Conservation (phyloP, 177 flowering plant species). For the Vitis hybrid region DNA sequence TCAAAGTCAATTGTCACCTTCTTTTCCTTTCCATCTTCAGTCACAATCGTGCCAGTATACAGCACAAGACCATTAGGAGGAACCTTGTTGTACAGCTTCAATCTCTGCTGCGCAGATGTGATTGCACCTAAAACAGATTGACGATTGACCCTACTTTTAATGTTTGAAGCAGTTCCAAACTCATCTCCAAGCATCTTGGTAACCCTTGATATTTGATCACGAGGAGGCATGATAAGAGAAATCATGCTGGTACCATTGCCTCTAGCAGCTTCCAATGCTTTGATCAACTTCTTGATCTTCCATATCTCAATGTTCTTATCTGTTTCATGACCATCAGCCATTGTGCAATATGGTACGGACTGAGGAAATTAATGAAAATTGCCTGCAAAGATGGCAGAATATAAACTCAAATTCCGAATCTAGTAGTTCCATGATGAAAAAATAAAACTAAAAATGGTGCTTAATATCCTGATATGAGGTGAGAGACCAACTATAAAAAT, state of each 20-base stretch:
- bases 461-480: no score
- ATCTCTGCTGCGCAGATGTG: conserved; percentile 27
- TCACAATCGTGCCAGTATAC: conserved; percentile 21
- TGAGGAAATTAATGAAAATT: no score
- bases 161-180: conserved; percentile 20
- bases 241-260: conserved; percentile 25
- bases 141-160: conserved; percentile 22
- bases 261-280: conserved; percentile 17
- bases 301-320: conserved; percentile 19
- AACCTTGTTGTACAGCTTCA: conserved; percentile 23
- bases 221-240: conserved; percentile 20
- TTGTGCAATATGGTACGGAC: no score
- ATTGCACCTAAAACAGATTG: conserved; percentile 28
- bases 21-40: conserved; percentile 28
- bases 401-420: no score
- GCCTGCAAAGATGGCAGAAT: no score
- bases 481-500: no score
- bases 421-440: no score
- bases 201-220: conserved; percentile 18
- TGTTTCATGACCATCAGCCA: conserved; percentile 1
- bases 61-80: conserved; percentile 28
- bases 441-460: no score
- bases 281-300: conserved; percentile 20
- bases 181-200: conserved; percentile 20
- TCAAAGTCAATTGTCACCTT: conserved; percentile 23